phyloP scores from a whole-genome alignment of 331 rosid species.

The Rhamnella rubrinervis region DNA sequence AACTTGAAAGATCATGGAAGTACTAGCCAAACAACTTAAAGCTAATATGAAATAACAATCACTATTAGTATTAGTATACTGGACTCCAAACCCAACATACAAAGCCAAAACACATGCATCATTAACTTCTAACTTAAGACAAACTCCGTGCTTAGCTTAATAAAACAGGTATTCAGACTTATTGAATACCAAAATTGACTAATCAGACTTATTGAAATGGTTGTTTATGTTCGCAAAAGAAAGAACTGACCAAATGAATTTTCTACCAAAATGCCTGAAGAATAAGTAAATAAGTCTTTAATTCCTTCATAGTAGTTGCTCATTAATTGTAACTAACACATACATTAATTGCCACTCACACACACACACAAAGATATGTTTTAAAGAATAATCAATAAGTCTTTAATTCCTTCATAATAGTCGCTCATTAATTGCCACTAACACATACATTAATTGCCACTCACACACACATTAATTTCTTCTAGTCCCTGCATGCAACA shows the following conservation, averaged over 20 bases:
- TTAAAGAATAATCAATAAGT: conserved; percentile 31
- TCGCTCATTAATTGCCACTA: no score
- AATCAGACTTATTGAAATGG: no score
- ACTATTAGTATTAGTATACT: not conserved
- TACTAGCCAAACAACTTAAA: not conserved
- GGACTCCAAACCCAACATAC: not conserved
- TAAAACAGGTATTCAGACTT: not conserved
- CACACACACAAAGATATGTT: conserved; percentile 16
- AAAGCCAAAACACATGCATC: not conserved
- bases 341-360: not conserved
- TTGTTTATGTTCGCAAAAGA: no score
- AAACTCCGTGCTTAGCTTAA: not conserved
- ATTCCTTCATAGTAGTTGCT: no score
- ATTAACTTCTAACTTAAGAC: not conserved
- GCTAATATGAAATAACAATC: not conserved
- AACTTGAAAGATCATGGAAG: not conserved
- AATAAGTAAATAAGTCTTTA: no score
- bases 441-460: no score
- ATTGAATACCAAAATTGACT: no score
- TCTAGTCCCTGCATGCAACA: no score
- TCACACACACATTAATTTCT: no score
- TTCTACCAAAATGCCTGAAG: no score
- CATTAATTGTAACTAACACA: no score
- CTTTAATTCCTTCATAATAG: conserved; percentile 88
- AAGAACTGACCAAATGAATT: no score